Evolutionary conservation across 2,329 filamentous ascomycete species (phyloP).

Genomic region (Aspergillus sp.): DNA sequence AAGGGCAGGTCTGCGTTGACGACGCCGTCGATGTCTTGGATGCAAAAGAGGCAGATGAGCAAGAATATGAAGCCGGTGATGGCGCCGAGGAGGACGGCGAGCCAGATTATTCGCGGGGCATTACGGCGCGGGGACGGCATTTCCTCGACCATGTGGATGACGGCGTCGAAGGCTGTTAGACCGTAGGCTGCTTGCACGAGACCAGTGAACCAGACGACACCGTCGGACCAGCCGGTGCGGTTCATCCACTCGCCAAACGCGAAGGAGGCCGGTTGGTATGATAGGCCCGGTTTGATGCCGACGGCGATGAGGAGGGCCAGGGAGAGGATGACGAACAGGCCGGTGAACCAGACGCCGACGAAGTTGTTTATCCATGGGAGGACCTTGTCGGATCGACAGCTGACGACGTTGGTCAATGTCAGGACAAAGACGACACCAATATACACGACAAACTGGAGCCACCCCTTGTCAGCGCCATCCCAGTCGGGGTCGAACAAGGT

Average conservation of each 20-base stretch:
- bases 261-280: slow-evolving; percentile 52
- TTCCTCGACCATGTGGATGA: slow-evolving; percentile 60
- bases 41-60: slow-evolving; percentile 53
- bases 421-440: slow-evolving; percentile 50
- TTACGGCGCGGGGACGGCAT: slow-evolving; percentile 54
- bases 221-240: slow-evolving; percentile 54
- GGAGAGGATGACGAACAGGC: slow-evolving; percentile 53
- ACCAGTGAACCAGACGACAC: slow-evolving; percentile 59
- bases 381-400: slow-evolving; percentile 50
- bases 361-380: slow-evolving; percentile 58
- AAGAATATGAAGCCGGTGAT: slow-evolving; percentile 54
- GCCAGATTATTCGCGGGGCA: slow-evolving; percentile 53
- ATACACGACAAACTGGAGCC: slow-evolving; percentile 58
- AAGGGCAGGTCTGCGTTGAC: slow-evolving; percentile 49
- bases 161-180: slow-evolving; percentile 58
- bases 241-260: slow-evolving; percentile 56
- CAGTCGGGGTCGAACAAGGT: slow-evolving; percentile 53
- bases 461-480: slow-evolving; percentile 47
- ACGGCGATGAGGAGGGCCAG: slow-evolving; percentile 55
- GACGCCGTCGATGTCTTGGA: slow-evolving; percentile 47
- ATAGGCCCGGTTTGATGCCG: slow-evolving; percentile 44
- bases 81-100: slow-evolving; percentile 53
- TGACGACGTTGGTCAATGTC: slow-evolving; percentile 53
- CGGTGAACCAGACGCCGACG: slow-evolving; percentile 54
- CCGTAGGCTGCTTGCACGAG: slow-evolving; percentile 59